phyloP scores from a whole-genome alignment of 257 asterid genomes.

The Plantago major region DNA sequence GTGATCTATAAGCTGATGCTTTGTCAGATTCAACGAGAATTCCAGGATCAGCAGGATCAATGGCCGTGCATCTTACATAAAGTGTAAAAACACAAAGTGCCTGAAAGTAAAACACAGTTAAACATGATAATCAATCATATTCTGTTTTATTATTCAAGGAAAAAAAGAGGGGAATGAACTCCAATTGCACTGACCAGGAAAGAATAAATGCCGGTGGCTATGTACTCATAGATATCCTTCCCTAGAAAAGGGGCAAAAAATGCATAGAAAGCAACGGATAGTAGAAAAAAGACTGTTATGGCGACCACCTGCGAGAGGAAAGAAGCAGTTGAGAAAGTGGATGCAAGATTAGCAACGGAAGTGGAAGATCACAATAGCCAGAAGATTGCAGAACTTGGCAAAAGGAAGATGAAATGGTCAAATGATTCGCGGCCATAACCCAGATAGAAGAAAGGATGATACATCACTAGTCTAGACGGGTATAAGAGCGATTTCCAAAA shows the following conservation, averaged over 20 bases:
- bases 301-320: constrained; percentile 76
- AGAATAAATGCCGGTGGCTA: constrained; percentile 82
- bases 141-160: constrained; percentile 6
- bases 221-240: constrained; percentile 73
- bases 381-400: background rate
- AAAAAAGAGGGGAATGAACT: constrained; percentile 16
- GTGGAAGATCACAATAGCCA: background rate
- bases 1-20: constrained; percentile 51
- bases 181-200: constrained; percentile 57
- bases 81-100: constrained; percentile 71
- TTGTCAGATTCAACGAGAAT: constrained; percentile 67
- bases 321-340: constrained; percentile 15
- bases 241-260: constrained; percentile 98
- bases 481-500: background rate
- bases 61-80: constrained; percentile 88
- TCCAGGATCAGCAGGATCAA: constrained; percentile 97
- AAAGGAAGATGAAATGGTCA: background rate
- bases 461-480: constrained; percentile 8
- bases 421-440: constrained; percentile 7
- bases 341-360: constrained; percentile 1
- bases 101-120: constrained; percentile 36
- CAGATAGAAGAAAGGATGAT: constrained; percentile 10
- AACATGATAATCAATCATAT: constrained; percentile 14
- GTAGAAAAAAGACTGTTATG: constrained; percentile 82
- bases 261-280: constrained; percentile 93